phyloP scores from a whole-genome alignment of 2,329 filamentous ascomycete species.

The Arthrobotrys conoides region DNA sequence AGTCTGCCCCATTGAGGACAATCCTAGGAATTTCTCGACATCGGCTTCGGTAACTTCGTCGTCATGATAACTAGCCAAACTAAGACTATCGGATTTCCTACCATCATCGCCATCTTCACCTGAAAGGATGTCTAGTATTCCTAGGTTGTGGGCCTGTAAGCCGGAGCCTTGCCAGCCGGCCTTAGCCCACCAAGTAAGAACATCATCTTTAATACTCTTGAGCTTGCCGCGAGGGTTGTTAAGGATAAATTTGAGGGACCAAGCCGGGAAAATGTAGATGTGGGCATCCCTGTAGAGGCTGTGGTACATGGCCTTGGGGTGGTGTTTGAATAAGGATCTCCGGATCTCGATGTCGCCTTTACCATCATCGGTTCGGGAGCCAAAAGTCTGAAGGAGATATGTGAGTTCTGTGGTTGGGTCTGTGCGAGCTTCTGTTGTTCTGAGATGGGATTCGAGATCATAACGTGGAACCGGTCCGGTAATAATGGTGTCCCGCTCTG shows the following conservation, averaged over 20 bases:
- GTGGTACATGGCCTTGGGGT: slow-evolving; percentile 83
- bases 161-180: slow-evolving; percentile 85
- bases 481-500: slow-evolving; percentile 44
- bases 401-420: slow-evolving; percentile 36
- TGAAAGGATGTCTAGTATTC: slow-evolving; percentile 77
- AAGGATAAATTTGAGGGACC: slow-evolving; percentile 85
- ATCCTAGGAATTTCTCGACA: slow-evolving; percentile 63
- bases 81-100: slow-evolving; percentile 49
- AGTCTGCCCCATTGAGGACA: slow-evolving; percentile 45
- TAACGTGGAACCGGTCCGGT: slow-evolving; percentile 49
- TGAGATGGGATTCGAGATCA: slow-evolving; percentile 77
- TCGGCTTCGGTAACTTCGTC: slow-evolving; percentile 63
- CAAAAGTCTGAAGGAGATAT: slow-evolving; percentile 49
- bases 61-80: slow-evolving; percentile 61
- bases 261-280: slow-evolving; percentile 92
- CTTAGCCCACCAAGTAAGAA: slow-evolving; percentile 96
- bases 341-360: slow-evolving; percentile 81
- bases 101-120: slow-evolving; percentile 62
- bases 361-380: slow-evolving; percentile 27
- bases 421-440: slow-evolving; percentile 37
- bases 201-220: slow-evolving; percentile 90
- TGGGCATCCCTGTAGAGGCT: slow-evolving; percentile 91
- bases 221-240: slow-evolving; percentile 80
- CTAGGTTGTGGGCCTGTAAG: slow-evolving; percentile 79
- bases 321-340: slow-evolving; percentile 80